Conservation (phyloP, 139 green algal genomes). For the Desmodesmus armatus region DNA sequence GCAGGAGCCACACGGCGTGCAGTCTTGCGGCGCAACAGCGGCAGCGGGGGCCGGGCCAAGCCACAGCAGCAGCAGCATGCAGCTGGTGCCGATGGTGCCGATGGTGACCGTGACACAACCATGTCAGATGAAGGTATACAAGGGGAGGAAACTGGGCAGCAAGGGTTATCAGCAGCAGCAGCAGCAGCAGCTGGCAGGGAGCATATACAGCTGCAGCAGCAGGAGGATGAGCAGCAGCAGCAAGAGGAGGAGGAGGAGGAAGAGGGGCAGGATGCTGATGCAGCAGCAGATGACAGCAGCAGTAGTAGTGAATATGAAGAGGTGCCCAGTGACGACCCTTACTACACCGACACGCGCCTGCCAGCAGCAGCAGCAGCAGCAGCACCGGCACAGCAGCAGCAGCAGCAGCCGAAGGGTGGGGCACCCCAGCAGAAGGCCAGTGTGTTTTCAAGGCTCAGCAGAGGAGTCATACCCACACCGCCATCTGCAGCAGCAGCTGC, state of each 20-base stretch:
- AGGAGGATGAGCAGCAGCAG: background rate
- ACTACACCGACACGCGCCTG: too few species aligned
- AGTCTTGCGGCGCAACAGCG: background rate
- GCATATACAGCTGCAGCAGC: background rate
- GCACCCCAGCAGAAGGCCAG: background rate
- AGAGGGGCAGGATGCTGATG: background rate
- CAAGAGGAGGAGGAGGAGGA: background rate
- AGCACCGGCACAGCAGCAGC: background rate
- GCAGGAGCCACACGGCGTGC: constrained; percentile 8
- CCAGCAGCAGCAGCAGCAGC: background rate
- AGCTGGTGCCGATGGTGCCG: background rate
- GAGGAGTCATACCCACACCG: too few species aligned
- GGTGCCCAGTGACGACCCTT: background rate
- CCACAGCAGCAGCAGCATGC: constrained; percentile 17
- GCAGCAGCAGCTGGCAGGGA: background rate
- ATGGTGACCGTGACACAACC: too few species aligned
- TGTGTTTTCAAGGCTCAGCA: background rate
- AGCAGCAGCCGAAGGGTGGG: background rate
- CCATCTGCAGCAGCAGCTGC: too few species aligned
- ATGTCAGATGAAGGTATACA: background rate
- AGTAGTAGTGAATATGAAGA: background rate
- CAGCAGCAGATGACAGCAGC: background rate
- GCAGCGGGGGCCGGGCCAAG: background rate
- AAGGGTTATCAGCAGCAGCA: constrained; percentile 9
- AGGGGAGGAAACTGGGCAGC: background rate